Evolutionary conservation across 2,329 filamentous ascomycete species (phyloP), one percentile per base, ranked within the genome.

Genomic region (Elsinoe fawcettii): DNA sequence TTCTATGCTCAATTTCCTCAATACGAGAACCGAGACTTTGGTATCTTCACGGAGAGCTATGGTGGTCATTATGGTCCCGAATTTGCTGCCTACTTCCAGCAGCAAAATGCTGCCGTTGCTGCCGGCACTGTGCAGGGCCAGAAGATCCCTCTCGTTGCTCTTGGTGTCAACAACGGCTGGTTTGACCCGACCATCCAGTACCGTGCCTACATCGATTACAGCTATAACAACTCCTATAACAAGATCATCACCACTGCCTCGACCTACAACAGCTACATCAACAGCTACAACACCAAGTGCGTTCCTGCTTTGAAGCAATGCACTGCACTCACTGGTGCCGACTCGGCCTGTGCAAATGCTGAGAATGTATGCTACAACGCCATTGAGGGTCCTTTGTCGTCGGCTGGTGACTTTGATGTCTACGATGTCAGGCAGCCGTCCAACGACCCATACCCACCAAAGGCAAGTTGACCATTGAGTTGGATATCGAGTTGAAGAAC

Each of bases 61-160:
- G 65, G 63, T 9, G 86, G 86, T 9, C 79, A 82, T 58, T 88
- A 86, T 64, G 85, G 82, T 0, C 83, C 84, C 1, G 73, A 79
- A 3, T 85, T 85, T 61, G 81, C 82, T 12, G 64, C 71, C 6
- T 71, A 74, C 58, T 78, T 78, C 56, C 75, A 84, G 63, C 66
- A 77, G 55, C 83, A 88, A 69, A 89, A 89, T 62, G 68, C 72
- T 6, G 74, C 73, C 51, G 77, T 80, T 22, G 65, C 69, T 14
- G 76, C 67, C 2, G 77, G 78, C 9, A 67, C 65, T 0, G 56
- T 75, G 3, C 65, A 69, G 14, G 71, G 69, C 9, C 60, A 68
- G 30, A 66, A 65, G 12, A 66, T 75, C 54, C 74, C 76, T 41
- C 70, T 83, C n/a, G 72, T 79, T 5, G 76, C 79, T 0, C 70